A percentile compares a stretch with the other conserved stretches of the same genome.
These are phyloP conservation scores for Puccinia hordei DNA, from an alignment of 1,284 basidiomycete genomes.

Conservation along the genomic window DNA sequence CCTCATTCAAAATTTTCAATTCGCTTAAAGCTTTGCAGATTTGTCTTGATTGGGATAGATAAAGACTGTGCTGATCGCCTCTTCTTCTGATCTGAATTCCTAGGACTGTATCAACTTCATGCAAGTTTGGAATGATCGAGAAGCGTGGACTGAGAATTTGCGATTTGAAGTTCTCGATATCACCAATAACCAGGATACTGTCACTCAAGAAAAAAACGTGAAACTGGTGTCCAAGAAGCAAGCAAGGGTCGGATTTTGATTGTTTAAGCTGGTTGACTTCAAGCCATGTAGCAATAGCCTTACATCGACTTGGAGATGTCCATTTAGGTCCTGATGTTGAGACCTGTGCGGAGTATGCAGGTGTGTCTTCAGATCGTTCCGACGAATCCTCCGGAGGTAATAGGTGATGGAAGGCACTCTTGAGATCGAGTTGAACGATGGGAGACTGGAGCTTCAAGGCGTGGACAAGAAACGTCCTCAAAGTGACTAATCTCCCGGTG, in stretches of 20 bases:
- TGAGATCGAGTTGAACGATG: not conserved
- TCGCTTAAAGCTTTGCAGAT: not conserved
- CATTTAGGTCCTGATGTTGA: not conserved
- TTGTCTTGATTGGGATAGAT: not conserved
- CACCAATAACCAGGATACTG: not conserved
- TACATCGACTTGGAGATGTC: not conserved
- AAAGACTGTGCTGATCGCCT: not conserved
- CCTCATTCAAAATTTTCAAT: not conserved
- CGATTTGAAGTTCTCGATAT: not conserved
- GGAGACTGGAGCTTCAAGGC: not conserved
- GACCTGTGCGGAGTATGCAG: not conserved
- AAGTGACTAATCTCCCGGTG: not conserved
- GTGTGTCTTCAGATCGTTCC: not conserved
- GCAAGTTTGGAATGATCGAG: not conserved
- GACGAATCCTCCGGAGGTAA: not conserved
- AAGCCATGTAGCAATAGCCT: not conserved
- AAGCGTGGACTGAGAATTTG: not conserved
- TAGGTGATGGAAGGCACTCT: not conserved
- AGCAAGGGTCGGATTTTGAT: not conserved
- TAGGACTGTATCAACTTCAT: not conserved
- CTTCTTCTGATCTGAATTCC: not conserved
- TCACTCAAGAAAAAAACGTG: slow-evolving; percentile 9
- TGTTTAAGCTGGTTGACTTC: not conserved
- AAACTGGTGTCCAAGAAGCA: not conserved
- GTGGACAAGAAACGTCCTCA: not conserved